Evolutionary conservation across 805 yeast genomes (phyloP).

Genomic region (Myxozyma mucilagina): DNA sequence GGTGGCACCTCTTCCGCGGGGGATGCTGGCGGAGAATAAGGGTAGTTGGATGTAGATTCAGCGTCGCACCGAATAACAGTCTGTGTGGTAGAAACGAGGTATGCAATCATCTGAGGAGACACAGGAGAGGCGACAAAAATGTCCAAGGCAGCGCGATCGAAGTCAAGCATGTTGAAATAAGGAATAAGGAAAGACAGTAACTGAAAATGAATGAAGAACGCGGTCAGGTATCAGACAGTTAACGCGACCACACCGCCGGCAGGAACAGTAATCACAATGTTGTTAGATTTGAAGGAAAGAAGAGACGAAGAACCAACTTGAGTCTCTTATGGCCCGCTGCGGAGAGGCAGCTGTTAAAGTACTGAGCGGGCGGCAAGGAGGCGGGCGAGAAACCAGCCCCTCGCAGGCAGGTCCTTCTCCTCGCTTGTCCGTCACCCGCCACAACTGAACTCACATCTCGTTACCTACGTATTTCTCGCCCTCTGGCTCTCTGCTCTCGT

Average conservation of each 20-base stretch:
- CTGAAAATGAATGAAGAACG: not conserved
- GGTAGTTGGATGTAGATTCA: slow-evolving; percentile 35
- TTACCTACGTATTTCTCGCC: too few species aligned
- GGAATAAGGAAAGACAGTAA: slow-evolving; percentile 1
- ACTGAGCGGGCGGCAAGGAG: slow-evolving; percentile 1
- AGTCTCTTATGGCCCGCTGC: not conserved
- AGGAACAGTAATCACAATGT: not conserved
- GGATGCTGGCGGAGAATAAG: slow-evolving; percentile 45
- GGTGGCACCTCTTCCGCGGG: slow-evolving; percentile 35
- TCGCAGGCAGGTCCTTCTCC: not conserved
- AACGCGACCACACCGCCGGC: not conserved
- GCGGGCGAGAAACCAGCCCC: slow-evolving; percentile 16
- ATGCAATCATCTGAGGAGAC: slow-evolving; percentile 44
- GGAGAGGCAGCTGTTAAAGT: not conserved
- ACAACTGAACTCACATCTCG: not conserved
- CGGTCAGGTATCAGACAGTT: not conserved
- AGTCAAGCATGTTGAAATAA: slow-evolving; percentile 21
- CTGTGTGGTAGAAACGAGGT: slow-evolving; percentile 45
- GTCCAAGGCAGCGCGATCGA: slow-evolving; percentile 42
- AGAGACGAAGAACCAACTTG: not conserved
- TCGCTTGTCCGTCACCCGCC: slow-evolving; percentile 9
- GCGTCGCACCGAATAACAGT: slow-evolving; percentile 44
- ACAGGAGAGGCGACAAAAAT: slow-evolving; percentile 46
- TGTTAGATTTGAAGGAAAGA: not conserved
- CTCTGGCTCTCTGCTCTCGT: not conserved